A percentile compares a stretch with the other conserved stretches of the same genome.
Conservation (phyloP, 345 rosid species). For the Corchorus capsularis region DNA sequence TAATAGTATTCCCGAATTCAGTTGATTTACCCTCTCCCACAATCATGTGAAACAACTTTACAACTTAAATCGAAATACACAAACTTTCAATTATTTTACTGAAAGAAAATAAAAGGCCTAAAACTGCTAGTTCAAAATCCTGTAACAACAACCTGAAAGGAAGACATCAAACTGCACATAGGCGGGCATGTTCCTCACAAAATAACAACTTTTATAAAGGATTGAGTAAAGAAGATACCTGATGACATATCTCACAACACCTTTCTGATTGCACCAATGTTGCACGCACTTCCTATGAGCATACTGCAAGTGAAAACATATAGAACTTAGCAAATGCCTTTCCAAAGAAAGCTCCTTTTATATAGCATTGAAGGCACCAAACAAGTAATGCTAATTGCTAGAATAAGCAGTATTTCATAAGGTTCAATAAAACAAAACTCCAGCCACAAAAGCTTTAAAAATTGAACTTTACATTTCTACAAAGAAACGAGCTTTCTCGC, state of each 20-base stretch:
- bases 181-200: not conserved
- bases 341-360: not conserved
- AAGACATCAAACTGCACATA: not conserved
- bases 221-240: slow-evolving; percentile 43
- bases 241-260: slow-evolving; percentile 96
- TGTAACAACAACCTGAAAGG: not conserved
- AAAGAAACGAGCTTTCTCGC: not conserved
- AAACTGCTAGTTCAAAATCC: not conserved
- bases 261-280: slow-evolving; percentile 95
- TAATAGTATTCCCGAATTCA: not conserved
- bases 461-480: not conserved
- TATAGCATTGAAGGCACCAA: not conserved
- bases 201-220: not conserved
- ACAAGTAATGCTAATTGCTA: not conserved
- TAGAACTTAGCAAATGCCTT: not conserved
- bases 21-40: not conserved
- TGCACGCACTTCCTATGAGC: slow-evolving; percentile 95
- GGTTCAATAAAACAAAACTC: not conserved
- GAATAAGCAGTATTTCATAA: not conserved
- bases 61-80: not conserved
- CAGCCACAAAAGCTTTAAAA: not conserved
- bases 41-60: not conserved
- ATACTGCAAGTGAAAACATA: slow-evolving; percentile 47
- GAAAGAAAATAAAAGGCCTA: not conserved
- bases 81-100: not conserved